Base-by-base conservation (phyloP, 1,139 yeast genomes). In the Protomyces pachydermus region DNA sequence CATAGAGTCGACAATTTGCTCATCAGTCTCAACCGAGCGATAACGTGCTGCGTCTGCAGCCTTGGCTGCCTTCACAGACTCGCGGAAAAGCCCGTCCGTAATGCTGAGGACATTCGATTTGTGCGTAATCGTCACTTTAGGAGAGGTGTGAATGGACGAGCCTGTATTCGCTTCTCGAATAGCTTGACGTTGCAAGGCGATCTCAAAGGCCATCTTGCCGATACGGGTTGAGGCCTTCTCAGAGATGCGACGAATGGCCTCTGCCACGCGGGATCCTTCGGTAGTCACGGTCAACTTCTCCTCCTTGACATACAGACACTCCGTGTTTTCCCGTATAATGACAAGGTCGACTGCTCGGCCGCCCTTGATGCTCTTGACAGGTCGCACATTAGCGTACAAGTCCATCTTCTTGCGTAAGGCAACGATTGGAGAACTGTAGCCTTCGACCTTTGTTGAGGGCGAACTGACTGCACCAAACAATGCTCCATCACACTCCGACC, bases 1-100 rank as follows among this genome's bases (percentile, higher is more conserved):
- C 98, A 95, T 93, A 32, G 98, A 91, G 80, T 93, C 98, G 60
- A 93, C 98, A 74, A 93, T 91, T 80, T 93, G 98, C 79, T 93
- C 98, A 75, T 88, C 88, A 77, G 90, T 82, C 54, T 79, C 81
- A 66, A 91, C 80, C 48, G 82, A 74, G 34, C 80, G 80, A 64
- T 71, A 73, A 61, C 71, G 66, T 50, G 71, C 69, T 23, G 69
- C 71, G 78, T 86, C 82, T 66, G 84, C 81, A 70, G 86, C 87
- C 78, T 87, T 91, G 58, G 88, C 86, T 67, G 82, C 81, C 74
- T 85, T 86, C 75, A 95, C 84, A 53, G 93, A 83, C 80, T 93
- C 98, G 76, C 98, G 86, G 86, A 93, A 93, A 72, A 93, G 82
- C 68, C 98, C 98, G 76, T 93, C 98, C 62, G 95, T 84, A 70